phyloP scores from a whole-genome alignment of 352 stramenopile genomes.

The Pythium apleroticum region DNA sequence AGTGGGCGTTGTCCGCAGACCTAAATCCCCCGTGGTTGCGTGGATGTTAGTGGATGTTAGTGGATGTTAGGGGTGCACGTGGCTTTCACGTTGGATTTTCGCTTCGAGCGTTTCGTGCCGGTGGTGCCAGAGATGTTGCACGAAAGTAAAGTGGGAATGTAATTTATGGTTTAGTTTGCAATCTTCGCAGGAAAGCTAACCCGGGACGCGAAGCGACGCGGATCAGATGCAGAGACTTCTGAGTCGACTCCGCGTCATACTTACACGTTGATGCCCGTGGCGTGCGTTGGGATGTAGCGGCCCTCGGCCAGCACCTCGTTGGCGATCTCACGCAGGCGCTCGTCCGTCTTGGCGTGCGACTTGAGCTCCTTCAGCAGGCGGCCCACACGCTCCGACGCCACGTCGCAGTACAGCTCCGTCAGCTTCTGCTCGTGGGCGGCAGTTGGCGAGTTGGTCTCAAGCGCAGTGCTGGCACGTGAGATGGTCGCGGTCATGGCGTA shows the following conservation, averaged over 20 bases:
- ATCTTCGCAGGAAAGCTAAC: constrained; percentile 24
- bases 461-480: constrained; percentile 68
- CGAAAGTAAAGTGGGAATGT: constrained; percentile 20
- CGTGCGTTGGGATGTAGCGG: constrained; percentile 81
- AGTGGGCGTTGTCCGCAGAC: constrained; percentile 7
- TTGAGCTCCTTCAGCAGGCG: constrained; percentile 62
- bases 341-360: constrained; percentile 57
- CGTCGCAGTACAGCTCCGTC: constrained; percentile 77
- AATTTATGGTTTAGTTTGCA: constrained; percentile 29
- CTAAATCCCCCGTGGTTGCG: not conserved
- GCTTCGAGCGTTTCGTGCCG: constrained; percentile 15
- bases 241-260: not conserved
- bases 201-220: constrained; percentile 7
- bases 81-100: constrained; percentile 26
- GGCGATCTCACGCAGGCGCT: constrained; percentile 71
- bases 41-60: constrained; percentile 20
- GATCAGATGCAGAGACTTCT: constrained; percentile 1
- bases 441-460: constrained; percentile 49
- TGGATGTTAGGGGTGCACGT: not conserved
- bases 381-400: constrained; percentile 69
- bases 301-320: constrained; percentile 71
- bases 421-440: constrained; percentile 78
- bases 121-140: constrained; percentile 19
- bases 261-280: constrained; percentile 68
- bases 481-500: constrained; percentile 89